phyloP scores from a whole-genome alignment of 2,329 filamentous ascomycete species.

The Ophiostoma triangulosporum region DNA sequence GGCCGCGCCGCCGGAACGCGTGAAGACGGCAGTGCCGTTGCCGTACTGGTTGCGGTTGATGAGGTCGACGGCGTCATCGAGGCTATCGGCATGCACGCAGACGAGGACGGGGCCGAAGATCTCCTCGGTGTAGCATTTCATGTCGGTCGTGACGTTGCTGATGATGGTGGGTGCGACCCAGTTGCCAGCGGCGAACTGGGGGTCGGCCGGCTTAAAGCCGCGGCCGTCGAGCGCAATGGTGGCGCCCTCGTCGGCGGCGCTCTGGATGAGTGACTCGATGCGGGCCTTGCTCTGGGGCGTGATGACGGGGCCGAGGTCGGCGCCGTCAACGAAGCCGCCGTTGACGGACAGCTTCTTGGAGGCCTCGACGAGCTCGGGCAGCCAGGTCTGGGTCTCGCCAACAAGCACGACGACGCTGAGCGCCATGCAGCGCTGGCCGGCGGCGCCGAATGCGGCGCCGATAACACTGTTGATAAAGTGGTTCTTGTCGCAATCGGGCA shows the following conservation, averaged over 20 bases:
- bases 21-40: conserved; percentile 78
- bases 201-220: conserved; percentile 55
- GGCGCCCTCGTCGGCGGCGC: conserved; percentile 66
- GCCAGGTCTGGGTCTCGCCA: conserved; percentile 72
- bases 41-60: conserved; percentile 82
- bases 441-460: conserved; percentile 72
- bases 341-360: conserved; percentile 61
- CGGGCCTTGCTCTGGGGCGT: conserved; percentile 63
- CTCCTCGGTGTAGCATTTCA: conserved; percentile 76
- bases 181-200: conserved; percentile 62
- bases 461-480: conserved; percentile 73
- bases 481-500: conserved; percentile 83
- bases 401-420: conserved; percentile 76
- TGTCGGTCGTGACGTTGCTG: conserved; percentile 62
- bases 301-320: conserved; percentile 76
- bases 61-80: conserved; percentile 66
- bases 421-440: conserved; percentile 78
- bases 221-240: conserved; percentile 69
- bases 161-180: conserved; percentile 77
- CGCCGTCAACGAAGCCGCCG: conserved; percentile 67
- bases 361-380: conserved; percentile 61
- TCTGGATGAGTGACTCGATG: conserved; percentile 62
- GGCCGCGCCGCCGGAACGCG: conserved; percentile 62
- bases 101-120: conserved; percentile 82
- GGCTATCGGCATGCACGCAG: conserved; percentile 61